A percentile compares a stretch with the other conserved stretches of the same genome.
phyloP scores from a whole-genome alignment of 2,329 filamentous ascomycete species.

The Podosphaera fusca region DNA sequence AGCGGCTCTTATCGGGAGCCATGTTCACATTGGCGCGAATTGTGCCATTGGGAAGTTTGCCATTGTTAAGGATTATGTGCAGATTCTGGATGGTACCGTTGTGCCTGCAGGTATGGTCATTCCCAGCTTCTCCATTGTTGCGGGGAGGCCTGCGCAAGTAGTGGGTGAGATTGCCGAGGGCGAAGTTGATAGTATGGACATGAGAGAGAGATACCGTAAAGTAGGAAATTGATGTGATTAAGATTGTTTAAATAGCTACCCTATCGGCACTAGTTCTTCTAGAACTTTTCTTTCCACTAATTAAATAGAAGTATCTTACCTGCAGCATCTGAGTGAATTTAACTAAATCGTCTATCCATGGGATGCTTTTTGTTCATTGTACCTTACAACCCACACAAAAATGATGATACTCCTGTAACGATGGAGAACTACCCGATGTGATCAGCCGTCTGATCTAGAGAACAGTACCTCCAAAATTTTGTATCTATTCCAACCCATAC shows the following conservation, averaged over 20 bases:
- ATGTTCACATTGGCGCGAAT: constrained; percentile 63
- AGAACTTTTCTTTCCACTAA: not conserved
- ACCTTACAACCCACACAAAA: not conserved
- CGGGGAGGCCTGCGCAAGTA: constrained; percentile 54
- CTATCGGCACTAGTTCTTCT: not conserved
- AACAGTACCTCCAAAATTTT: not conserved
- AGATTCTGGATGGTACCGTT: constrained; percentile 63
- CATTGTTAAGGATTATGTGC: constrained; percentile 83
- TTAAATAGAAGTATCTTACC: too few relatives aligned
- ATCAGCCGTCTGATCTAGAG: not conserved
- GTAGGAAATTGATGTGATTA: constrained; percentile 25
- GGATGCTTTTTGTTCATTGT: not conserved
- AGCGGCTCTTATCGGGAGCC: constrained; percentile 59
- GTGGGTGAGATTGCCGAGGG: constrained; percentile 63
- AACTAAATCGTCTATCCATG: not conserved
- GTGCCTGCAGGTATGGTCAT: constrained; percentile 78
- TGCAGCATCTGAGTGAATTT: not conserved
- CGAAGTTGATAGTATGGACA: constrained; percentile 37
- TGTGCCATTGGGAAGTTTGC: constrained; percentile 67
- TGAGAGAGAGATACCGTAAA: constrained; percentile 39
- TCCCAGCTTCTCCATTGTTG: constrained; percentile 81
- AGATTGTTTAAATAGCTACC: not conserved
- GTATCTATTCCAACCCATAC: not conserved
- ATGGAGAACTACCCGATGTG: not conserved
- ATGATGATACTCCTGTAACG: not conserved